Evolutionary conservation across 1,284 basidiomycete species (phyloP).

Genomic region (Tilletiopsis washingtonensis): DNA sequence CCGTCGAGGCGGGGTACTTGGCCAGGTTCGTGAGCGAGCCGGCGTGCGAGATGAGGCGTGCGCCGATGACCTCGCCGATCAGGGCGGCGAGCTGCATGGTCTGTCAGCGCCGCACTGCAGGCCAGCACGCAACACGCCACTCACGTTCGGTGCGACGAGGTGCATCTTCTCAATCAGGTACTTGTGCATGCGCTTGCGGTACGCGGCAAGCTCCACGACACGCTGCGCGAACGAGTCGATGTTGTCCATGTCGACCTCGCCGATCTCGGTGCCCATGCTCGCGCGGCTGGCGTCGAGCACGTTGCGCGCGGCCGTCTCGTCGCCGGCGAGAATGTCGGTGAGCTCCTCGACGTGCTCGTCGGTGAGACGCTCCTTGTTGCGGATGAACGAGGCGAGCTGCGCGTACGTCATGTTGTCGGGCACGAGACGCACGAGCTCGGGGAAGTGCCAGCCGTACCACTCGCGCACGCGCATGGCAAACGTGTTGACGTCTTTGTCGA

Average conservation of each 20-base stretch:
- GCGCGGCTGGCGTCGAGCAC: slow-evolving; percentile 87
- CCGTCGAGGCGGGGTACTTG: slow-evolving; percentile 96
- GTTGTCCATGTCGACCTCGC: slow-evolving; percentile 92
- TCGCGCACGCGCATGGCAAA: slow-evolving; percentile 97
- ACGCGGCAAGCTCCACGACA: slow-evolving; percentile 84
- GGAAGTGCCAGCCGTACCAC: slow-evolving; percentile 99
- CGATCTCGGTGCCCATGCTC: slow-evolving; percentile 89
- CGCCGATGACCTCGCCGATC: slow-evolving; percentile 89
- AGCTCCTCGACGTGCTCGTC: slow-evolving; percentile 72
- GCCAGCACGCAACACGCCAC: not conserved
- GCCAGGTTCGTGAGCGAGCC: slow-evolving; percentile 91
- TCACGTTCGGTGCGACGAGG: slow-evolving; percentile 82
- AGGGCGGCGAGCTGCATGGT: slow-evolving; percentile 60
- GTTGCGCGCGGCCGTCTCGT: slow-evolving; percentile 80
- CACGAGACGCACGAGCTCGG: slow-evolving; percentile 88
- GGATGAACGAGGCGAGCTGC: slow-evolving; percentile 76
- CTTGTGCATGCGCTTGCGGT: slow-evolving; percentile 80
- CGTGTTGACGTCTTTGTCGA: slow-evolving; percentile 99
- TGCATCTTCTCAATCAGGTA: slow-evolving; percentile 98
- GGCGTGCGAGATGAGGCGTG: slow-evolving; percentile 92
- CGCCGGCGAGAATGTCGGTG: slow-evolving; percentile 74
- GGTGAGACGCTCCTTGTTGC: slow-evolving; percentile 62
- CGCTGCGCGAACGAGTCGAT: slow-evolving; percentile 85
- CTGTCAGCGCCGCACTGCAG: not conserved
- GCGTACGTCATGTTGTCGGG: slow-evolving; percentile 95